Conservation (phyloP, 2,329 filamentous ascomycete species). For the Moelleriella libera region DNA sequence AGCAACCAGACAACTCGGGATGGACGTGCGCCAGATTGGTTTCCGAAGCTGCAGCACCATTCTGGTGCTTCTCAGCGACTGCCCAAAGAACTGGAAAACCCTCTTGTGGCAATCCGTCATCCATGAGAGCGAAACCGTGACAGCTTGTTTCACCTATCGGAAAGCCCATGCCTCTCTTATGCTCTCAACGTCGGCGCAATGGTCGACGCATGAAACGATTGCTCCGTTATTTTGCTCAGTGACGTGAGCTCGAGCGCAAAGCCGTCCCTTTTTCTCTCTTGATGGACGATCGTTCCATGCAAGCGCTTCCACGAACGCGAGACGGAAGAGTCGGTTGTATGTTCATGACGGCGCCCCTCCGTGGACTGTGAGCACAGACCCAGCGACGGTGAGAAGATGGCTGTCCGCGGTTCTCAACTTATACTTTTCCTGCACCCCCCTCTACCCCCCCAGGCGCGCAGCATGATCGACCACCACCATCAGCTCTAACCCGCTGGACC, state of each 20-base stretch:
- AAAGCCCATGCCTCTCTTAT: neutral
- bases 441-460: too few species aligned
- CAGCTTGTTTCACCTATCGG: neutral
- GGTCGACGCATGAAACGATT: neutral
- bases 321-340: neutral
- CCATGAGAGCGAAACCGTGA: neutral
- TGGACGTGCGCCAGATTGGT: neutral
- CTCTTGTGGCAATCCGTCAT: neutral
- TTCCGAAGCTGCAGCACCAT: neutral
- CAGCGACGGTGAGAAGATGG: neutral
- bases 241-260: neutral
- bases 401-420: too few species aligned
- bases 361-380: neutral
- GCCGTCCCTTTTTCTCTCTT: neutral
- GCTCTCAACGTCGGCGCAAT: neutral
- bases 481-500: too few species aligned
- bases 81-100: neutral
- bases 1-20: neutral
- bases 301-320: neutral
- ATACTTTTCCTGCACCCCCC: too few species aligned
- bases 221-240: neutral
- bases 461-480: too few species aligned
- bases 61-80: neutral
- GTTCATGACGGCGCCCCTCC: neutral
- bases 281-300: neutral